These are phyloP conservation scores for Teunomyces barrocoloradensis DNA, from an alignment of 805 yeast genomes.

Conservation along the genomic window DNA sequence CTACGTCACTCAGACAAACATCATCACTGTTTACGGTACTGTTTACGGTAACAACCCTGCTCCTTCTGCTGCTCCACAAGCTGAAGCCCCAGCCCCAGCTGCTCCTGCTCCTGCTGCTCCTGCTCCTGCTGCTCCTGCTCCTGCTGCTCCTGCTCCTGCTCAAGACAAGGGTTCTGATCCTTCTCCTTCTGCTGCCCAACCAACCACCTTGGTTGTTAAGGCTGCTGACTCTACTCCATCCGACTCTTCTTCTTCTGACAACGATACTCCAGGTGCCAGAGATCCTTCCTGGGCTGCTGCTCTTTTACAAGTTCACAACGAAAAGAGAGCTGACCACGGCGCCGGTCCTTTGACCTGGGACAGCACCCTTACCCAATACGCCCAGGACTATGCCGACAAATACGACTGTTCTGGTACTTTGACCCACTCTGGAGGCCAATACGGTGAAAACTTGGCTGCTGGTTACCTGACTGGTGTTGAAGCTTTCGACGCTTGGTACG, in stretches of 20 bases:
- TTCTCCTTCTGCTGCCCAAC: constrained; percentile 6
- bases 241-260: constrained; percentile 16
- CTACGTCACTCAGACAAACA: constrained; percentile 26
- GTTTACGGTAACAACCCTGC: constrained; percentile 14
- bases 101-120: constrained; percentile 6
- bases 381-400: constrained; percentile 41
- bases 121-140: constrained; percentile 9
- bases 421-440: constrained; percentile 37
- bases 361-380: constrained; percentile 48
- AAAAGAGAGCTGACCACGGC: constrained; percentile 51
- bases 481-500: constrained; percentile 42
- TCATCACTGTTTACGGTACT: constrained; percentile 25
- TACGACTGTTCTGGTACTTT: constrained; percentile 25
- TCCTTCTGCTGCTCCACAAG: constrained; percentile 6
- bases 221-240: constrained; percentile 14
- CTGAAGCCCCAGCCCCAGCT: constrained; percentile 5
- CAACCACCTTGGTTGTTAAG: constrained; percentile 12
- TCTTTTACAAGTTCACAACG: constrained; percentile 62
- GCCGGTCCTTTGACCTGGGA: constrained; percentile 58
- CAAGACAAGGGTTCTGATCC: constrained; percentile 7
- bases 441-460: constrained; percentile 38
- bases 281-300: constrained; percentile 33
- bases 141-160: constrained; percentile 7
- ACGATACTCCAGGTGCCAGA: constrained; percentile 17
- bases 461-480: constrained; percentile 22